Base-by-base conservation (phyloP, 2,329 filamentous ascomycete species). In the Alternaria sp. region DNA sequence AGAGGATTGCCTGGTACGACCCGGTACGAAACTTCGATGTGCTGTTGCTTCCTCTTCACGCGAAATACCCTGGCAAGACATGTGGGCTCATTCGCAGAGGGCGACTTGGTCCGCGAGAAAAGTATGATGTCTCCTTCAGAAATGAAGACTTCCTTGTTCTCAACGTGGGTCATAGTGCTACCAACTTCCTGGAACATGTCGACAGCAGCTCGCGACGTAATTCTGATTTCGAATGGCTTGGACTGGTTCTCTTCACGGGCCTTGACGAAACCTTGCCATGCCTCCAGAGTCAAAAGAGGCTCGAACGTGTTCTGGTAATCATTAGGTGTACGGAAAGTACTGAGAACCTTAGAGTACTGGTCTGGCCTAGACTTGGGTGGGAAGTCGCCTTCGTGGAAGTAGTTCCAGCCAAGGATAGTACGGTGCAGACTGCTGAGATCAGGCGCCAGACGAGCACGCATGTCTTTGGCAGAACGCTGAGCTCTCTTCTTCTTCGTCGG, bases 101-200 rank as follows among this genome's bases (percentile, higher is more conserved):
- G 93, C 46, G 88, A 89, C 30, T 87, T 83, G 2, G 89, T 87
- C 75, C 89, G 90, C 1, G 94, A 97, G 32, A 99, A 84, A 21
- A 99, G 83, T 21, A 99, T 86, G 65, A 99, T 91, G 75, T 99
- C 96, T 54, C 94, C 93, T 81, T 97, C 93, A 8, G 87, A 86
- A 32, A 97, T 83, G 49, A 87, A 86, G 6, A 91, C 85, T 46
- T 97, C 91, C 77, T 89, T 90, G 65, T 90, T 89, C 64, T 91
- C 88, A 2, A 83, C 81, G 50, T 89, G 85, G 21, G 91, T 89
- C 84, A 98, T 91, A 2, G 89, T 89, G 52, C 92, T 96, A 69
- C 92, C 95, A 64, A 98, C 89, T 81, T 99, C 96, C 65, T 97
- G 87, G 73, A 97, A 98, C 54, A 91, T 91, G 80, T 99, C 96